Conservation (phyloP, 495 filamentous ascomycete species). For the Xylaria sp. region DNA sequence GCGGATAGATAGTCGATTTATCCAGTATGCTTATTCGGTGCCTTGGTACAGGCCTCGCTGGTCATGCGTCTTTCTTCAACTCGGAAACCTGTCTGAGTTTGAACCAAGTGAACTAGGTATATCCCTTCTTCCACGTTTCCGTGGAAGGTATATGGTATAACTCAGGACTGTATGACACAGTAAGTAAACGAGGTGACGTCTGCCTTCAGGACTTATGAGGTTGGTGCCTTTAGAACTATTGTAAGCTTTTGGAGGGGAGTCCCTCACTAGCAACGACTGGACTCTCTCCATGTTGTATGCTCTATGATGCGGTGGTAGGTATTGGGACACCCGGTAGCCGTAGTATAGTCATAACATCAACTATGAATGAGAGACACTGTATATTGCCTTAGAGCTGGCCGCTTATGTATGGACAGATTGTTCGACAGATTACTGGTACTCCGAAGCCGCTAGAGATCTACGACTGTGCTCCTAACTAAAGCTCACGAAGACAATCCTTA, state of each 20-base stretch:
- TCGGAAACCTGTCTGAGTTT: too few species aligned
- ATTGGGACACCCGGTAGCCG: not conserved
- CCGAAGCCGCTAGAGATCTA: not conserved
- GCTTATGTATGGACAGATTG: not conserved
- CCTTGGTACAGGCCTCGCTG: not conserved
- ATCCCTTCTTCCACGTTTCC: not conserved
- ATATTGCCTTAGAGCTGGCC: not conserved
- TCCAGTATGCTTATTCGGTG: not conserved
- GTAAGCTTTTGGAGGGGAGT: not conserved
- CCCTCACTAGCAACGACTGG: not conserved
- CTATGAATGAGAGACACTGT: too few species aligned
- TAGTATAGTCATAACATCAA: too few species aligned
- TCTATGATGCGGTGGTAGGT: too few species aligned
- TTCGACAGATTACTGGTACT: not conserved
- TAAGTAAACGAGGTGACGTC: too few species aligned
- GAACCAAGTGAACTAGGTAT: not conserved
- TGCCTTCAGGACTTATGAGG: not conserved
- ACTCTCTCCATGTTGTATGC: not conserved
- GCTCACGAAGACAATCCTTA: not conserved
- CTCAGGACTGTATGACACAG: too few species aligned
- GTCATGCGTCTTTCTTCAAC: too few species aligned
- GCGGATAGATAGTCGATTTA: not conserved
- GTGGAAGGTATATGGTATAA: too few species aligned
- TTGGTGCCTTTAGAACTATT: not conserved
- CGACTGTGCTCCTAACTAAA: not conserved